A percentile compares a stretch with the other conserved stretches of the same genome.
Conservation (phyloP, 2,329 filamentous ascomycete species). For the Fusarium longipes region DNA sequence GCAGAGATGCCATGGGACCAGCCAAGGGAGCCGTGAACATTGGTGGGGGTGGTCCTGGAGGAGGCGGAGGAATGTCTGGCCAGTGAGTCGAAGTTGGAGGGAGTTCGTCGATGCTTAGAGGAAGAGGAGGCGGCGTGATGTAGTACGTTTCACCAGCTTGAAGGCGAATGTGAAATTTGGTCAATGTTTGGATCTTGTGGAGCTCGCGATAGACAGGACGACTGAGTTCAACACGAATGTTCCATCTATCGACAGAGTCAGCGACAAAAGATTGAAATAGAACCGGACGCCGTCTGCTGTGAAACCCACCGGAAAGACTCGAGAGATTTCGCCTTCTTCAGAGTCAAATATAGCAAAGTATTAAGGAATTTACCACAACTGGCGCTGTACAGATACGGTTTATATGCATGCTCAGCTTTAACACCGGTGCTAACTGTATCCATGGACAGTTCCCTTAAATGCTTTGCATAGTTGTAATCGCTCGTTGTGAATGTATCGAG, state of each 20-base stretch:
- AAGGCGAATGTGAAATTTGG: constrained; percentile 67
- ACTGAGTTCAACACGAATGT: constrained; percentile 71
- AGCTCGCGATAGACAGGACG: constrained; percentile 67
- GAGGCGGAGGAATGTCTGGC: constrained; percentile 44
- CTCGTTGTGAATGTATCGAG: constrained; percentile 72
- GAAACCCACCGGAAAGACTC: constrained; percentile 66
- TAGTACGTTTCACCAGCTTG: constrained; percentile 68
- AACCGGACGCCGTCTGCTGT: neutral
- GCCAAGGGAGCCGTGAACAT: constrained; percentile 34
- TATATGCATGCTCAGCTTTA: constrained; percentile 65
- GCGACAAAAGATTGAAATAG: constrained; percentile 4
- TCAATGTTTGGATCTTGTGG: constrained; percentile 64
- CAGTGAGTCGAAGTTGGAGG: constrained; percentile 50
- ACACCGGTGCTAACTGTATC: constrained; percentile 65
- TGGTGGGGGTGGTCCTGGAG: constrained; percentile 32
- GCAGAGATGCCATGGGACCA: constrained; percentile 22
- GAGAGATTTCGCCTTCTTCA: constrained; percentile 65
- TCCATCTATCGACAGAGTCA: constrained; percentile 61
- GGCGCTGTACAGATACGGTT: constrained; percentile 63
- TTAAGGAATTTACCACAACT: constrained; percentile 74
- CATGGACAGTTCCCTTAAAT: constrained; percentile 66
- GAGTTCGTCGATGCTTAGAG: constrained; percentile 45
- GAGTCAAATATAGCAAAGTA: constrained; percentile 66
- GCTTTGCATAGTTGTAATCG: constrained; percentile 71
- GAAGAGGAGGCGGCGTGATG: constrained; percentile 60